Evolutionary conservation across 352 stramenopile species (phyloP).

Genomic region (Blastocystis sp.): DNA sequence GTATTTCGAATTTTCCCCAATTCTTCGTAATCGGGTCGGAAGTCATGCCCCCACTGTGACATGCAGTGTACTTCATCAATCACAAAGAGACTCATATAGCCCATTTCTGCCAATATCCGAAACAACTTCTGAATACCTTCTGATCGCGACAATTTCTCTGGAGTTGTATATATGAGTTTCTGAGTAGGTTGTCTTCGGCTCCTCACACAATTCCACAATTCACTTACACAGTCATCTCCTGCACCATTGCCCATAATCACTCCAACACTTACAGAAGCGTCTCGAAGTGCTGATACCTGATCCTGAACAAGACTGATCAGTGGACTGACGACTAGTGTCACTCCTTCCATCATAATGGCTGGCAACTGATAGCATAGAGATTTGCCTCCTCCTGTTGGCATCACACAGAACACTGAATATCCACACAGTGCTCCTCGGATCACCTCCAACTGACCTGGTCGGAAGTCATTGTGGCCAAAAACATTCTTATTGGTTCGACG

Average conservation of each 20-base stretch:
- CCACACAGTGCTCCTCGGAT: conserved; percentile 66
- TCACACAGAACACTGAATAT: conserved; percentile 82
- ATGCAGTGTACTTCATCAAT: conserved; percentile 91
- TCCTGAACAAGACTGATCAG: conserved; percentile 89
- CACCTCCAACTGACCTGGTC: conserved; percentile 68
- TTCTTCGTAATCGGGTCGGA: conserved; percentile 79
- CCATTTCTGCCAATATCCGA: background rate
- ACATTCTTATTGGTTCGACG: conserved; percentile 67
- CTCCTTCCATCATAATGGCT: conserved; percentile 77
- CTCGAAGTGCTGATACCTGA: conserved; percentile 81
- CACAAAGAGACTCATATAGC: conserved; percentile 77
- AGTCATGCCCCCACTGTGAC: conserved; percentile 90
- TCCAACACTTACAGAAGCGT: conserved; percentile 71
- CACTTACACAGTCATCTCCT: background rate
- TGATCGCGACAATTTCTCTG: conserved; percentile 52
- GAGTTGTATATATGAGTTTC: conserved; percentile 53
- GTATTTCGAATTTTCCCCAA: conserved; percentile 55
- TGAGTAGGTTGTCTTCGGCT: background rate
- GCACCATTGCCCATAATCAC: conserved; percentile 65
- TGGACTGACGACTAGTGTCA: conserved; percentile 87
- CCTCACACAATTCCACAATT: conserved; percentile 30
- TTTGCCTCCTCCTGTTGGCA: conserved; percentile 95
- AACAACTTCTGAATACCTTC: conserved; percentile 62
- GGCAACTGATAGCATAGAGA: conserved; percentile 95
- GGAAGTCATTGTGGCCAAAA: conserved; percentile 70